Evolutionary conservation across 192 early-diverging fungal species (phyloP).

Genomic region (Linnemannia schmuckeri): DNA sequence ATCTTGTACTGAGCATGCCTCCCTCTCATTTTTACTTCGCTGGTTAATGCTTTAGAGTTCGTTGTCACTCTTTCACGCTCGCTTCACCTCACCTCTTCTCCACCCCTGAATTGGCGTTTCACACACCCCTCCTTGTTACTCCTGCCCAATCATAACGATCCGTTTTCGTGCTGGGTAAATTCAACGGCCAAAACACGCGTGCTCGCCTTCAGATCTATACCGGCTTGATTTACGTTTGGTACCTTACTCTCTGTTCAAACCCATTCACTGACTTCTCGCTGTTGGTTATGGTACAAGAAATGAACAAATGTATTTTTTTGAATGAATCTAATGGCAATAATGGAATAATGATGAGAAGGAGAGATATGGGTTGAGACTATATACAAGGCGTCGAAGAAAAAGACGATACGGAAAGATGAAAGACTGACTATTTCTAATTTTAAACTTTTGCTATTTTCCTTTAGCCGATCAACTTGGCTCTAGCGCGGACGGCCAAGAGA

Average conservation of each 20-base stretch:
- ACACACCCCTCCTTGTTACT: no score
- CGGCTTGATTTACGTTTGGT: background rate
- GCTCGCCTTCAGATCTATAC: background rate
- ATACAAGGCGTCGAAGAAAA: background rate
- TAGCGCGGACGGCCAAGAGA: conserved; percentile 29
- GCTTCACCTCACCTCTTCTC: background rate
- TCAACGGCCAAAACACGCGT: background rate
- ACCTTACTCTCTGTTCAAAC: background rate
- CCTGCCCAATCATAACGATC: background rate
- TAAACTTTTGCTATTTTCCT: background rate
- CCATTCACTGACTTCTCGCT: background rate
- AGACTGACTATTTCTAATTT: background rate
- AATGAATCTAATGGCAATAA: background rate
- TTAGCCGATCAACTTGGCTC: conserved; percentile 36
- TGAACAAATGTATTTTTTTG: background rate
- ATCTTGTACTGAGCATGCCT: background rate
- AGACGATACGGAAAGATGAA: background rate
- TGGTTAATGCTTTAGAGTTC: background rate
- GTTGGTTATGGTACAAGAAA: background rate
- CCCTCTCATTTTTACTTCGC: background rate
- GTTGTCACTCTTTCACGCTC: background rate
- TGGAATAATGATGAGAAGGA: background rate
- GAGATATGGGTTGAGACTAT: conserved; percentile 1
- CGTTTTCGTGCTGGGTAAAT: background rate
- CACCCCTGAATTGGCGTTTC: background rate